Conservation (phyloP, 2,329 filamentous ascomycete species). For the Curvularia verruculosa region DNA sequence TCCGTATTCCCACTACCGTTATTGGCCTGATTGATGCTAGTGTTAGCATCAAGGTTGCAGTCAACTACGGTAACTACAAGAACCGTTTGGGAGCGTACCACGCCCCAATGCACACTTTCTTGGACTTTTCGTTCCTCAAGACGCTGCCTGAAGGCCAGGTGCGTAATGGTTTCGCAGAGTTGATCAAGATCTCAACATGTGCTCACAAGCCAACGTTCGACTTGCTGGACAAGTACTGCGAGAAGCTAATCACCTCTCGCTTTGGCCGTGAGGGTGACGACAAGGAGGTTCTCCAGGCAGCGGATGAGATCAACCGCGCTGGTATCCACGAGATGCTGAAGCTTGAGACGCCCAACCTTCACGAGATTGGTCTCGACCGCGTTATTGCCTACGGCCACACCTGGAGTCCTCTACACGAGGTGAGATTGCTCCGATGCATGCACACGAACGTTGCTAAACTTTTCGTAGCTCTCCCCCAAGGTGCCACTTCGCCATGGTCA, state of each 20-base stretch:
- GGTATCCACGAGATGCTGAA: constrained; percentile 76
- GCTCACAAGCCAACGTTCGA: constrained; percentile 70
- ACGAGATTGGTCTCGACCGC: constrained; percentile 73
- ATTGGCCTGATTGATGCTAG: constrained; percentile 78
- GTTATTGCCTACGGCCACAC: constrained; percentile 78
- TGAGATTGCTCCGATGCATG: constrained; percentile 13
- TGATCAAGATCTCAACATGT: constrained; percentile 78
- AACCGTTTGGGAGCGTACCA: constrained; percentile 76
- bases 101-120: constrained; percentile 72
- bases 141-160: constrained; percentile 71
- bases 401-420: constrained; percentile 72
- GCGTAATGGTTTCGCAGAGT: constrained; percentile 74
- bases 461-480: constrained; percentile 64
- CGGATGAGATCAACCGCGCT: constrained; percentile 71
- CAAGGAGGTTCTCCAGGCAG: constrained; percentile 64
- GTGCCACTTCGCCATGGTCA: constrained; percentile 74
- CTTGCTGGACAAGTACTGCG: constrained; percentile 71
- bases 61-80: constrained; percentile 79
- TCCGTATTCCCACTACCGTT: constrained; percentile 75
- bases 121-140: constrained; percentile 75
- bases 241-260: constrained; percentile 67
- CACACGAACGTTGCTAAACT: constrained; percentile 12
- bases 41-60: constrained; percentile 78
- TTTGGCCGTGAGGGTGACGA: constrained; percentile 68
- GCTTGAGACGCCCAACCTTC: constrained; percentile 74